phyloP scores from a whole-genome alignment of 106 monocot genomes.

The Dactylorhiza incarnata region DNA sequence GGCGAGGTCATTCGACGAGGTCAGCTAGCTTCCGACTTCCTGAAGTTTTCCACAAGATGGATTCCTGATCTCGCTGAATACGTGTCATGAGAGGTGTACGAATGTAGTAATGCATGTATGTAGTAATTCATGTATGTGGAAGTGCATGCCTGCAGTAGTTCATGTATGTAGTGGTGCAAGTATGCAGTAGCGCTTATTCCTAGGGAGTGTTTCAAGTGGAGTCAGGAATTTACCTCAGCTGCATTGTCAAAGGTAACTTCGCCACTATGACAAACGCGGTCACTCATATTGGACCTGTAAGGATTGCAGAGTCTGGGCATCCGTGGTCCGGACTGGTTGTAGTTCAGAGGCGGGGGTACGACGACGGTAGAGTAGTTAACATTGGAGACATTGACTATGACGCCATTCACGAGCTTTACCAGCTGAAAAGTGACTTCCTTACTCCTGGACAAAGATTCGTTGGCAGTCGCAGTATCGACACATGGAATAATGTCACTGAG shows the following conservation, averaged over 20 bases:
- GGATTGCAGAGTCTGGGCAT: slow-evolving; percentile 75
- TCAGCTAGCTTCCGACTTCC: too few species aligned
- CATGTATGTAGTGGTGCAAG: too few species aligned
- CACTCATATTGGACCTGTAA: slow-evolving; percentile 34
- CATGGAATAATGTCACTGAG: slow-evolving; percentile 84
- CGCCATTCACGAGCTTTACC: slow-evolving; percentile 52
- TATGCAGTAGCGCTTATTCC: too few species aligned
- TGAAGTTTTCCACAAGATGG: too few species aligned
- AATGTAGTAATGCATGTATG: too few species aligned
- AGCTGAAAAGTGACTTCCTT: slow-evolving; percentile 60
- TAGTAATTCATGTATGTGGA: too few species aligned
- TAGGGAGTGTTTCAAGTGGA: too few species aligned
- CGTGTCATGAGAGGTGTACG: too few species aligned
- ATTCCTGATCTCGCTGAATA: too few species aligned
- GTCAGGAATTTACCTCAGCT: slow-evolving; percentile 29
- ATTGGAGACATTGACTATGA: slow-evolving; percentile 53
- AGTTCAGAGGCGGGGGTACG: slow-evolving; percentile 29
- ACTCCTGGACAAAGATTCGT: slow-evolving; percentile 55
- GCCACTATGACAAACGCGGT: slow-evolving; percentile 30
- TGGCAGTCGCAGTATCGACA: slow-evolving; percentile 65
- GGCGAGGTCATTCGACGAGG: too few species aligned
- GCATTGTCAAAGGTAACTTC: slow-evolving; percentile 62
- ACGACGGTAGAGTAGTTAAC: slow-evolving; percentile 32
- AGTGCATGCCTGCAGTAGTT: too few species aligned
- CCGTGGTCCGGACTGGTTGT: slow-evolving; percentile 78